Conservation (phyloP, 352 stramenopile species). For the Aphanomyces invadans region DNA sequence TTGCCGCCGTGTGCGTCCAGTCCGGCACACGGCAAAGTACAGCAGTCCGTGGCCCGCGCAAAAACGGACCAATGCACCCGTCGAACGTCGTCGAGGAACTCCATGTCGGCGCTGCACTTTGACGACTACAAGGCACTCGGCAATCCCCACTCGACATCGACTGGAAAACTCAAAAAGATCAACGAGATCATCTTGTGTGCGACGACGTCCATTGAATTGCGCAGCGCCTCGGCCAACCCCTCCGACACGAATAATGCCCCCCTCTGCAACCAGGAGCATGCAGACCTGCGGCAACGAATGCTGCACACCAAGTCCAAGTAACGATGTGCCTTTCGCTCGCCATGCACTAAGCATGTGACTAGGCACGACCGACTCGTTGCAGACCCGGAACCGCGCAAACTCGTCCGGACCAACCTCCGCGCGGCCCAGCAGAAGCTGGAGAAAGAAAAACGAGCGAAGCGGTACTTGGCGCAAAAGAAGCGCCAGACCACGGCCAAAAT, state of each 20-base stretch:
- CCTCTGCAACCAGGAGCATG: neutral
- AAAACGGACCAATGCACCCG: too few species aligned
- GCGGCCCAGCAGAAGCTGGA: constrained; percentile 35
- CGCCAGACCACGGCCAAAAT: constrained; percentile 60
- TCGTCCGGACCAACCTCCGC: neutral
- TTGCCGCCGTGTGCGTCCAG: neutral
- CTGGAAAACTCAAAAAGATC: constrained; percentile 44
- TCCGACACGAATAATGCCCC: neutral
- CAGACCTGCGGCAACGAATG: neutral
- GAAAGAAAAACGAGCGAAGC: constrained; percentile 52
- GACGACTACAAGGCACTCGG: neutral
- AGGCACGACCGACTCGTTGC: neutral
- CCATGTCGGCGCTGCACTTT: neutral
- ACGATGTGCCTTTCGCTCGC: too few species aligned
- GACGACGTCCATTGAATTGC: constrained; percentile 32
- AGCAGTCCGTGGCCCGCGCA: too few species aligned
- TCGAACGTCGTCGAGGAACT: neutral
- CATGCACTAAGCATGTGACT: neutral
- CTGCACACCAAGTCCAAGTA: constrained; percentile 25
- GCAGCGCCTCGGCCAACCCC: too few species aligned
- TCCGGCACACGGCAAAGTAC: too few species aligned
- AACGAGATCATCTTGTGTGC: constrained; percentile 54
- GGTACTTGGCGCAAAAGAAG: constrained; percentile 64
- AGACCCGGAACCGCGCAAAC: neutral
- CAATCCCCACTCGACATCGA: neutral